These are phyloP conservation scores for Chrysoporthe austroafricana DNA, from an alignment of 2,329 filamentous ascomycete species.

Conservation along the genomic window DNA sequence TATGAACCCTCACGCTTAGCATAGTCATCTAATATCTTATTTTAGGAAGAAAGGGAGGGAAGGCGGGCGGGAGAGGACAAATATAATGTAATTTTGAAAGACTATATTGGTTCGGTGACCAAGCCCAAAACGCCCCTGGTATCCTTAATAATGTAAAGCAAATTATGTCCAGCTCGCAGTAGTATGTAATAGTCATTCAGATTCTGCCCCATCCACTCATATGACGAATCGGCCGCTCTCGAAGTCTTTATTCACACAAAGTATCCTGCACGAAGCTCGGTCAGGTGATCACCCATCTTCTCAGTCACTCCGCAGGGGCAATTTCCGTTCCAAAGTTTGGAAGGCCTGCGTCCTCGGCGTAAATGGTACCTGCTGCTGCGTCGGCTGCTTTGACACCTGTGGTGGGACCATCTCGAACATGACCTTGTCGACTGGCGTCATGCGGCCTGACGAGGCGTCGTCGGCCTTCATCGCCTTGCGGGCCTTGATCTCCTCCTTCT, in stretches of 20 bases:
- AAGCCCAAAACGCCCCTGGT: conserved; percentile 15
- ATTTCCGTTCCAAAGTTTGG: conserved; percentile 61
- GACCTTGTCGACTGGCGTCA: conserved; percentile 30
- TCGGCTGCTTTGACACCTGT: conserved; percentile 29
- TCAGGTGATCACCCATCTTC: background rate
- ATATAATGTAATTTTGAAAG: background rate
- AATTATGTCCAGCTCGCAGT: background rate
- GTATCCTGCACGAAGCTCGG: background rate
- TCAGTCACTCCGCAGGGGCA: conserved; percentile 51
- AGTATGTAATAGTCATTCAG: background rate
- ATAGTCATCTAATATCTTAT: too few relatives aligned
- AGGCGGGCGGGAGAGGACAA: too few relatives aligned
- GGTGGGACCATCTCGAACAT: conserved; percentile 29
- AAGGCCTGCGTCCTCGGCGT: conserved; percentile 68
- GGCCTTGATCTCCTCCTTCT: conserved; percentile 45
- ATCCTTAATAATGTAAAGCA: conserved; percentile 9
- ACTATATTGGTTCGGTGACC: background rate
- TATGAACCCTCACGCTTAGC: too few relatives aligned
- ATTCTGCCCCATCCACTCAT: background rate
- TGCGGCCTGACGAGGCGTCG: conserved; percentile 37
- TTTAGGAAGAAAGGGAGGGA: too few relatives aligned
- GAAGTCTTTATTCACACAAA: background rate
- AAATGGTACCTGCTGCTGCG: conserved; percentile 3
- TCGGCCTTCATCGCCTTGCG: conserved; percentile 46
- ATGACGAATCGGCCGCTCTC: background rate